Evolutionary conservation across 768 basidiomycete genomes (phyloP), one percentile per base, ranked within the genome.

Genomic region (Punctularia strigosozonata): DNA sequence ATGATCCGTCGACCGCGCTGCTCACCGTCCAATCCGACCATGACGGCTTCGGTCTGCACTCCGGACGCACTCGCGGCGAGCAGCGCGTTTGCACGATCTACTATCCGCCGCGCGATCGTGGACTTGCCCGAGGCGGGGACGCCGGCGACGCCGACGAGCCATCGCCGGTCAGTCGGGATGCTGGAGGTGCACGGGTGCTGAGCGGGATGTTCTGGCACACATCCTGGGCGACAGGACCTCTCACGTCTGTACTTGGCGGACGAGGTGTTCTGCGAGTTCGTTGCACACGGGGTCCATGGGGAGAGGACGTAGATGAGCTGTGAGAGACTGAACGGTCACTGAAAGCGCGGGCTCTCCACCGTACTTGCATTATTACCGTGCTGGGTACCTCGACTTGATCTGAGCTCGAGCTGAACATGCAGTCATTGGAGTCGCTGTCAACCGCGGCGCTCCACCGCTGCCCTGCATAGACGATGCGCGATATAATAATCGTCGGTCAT

Each of bases 101-200:
- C 65, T 28, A 94, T 54, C 5, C 71, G 65, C 39, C 61, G 59
- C 10, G 88, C 73, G 22, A 92, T 64, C 0, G 83, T 76, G 0
- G 86, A 80, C 64, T 95, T 95, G 14, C 91, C 89, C 0, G 83
- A 82, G 1, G 85, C 92, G 3, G 92, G 91, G 14, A 81, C 71
- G 6, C 86, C 86, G 25, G 77, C 63, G 41, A 88, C 68, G 25
- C 81, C 87, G 24, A 88, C 69, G 12, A 89, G 56, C 22, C 87
- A 63, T 22, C 86, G 73, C 0, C 46, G 23, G 0, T 46, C 46
- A 23, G 42, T 36, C 2, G 46, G 55, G 13, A 18, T 13, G 13
- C 22, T n/a, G 21, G 12, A 15, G 15, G 21, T 14, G 18, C 37
- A 31, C 19, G 1, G 17, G 20, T 19, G 15, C 21, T 41, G 6